Base-by-base conservation (phyloP, 2,329 filamentous ascomycete species). In the Sordariomycetes sp. region DNA sequence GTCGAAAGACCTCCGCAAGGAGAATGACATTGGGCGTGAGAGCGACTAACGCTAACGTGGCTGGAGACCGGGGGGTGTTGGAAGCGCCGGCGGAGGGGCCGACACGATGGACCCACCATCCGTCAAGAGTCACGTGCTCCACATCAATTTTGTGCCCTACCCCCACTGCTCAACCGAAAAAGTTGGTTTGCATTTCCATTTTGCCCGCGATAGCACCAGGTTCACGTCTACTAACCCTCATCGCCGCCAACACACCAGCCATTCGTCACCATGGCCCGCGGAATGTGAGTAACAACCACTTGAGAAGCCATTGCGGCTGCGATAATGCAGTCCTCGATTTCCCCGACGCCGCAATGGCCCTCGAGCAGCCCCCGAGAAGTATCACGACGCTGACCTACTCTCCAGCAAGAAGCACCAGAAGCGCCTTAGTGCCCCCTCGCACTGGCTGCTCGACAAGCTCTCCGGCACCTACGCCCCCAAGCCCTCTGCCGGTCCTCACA, bases 391-490 rank as follows among this genome's bases (percentile, higher is more conserved):
- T 30, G 2, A 26, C 20, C 20, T 32, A 6, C 15, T 14, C 17
- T 34, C 17, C 61, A 88, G 83, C 71, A 93, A 92, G 80, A 95
- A 95, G 84, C 92, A 98, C 75, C 90, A 96, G 73, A 96, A 98
- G 88, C 88, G 92, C 78, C 79, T 96, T 65, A 92, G 85, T 72
- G 92, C 92, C 66, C 92, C 92, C 64, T 93, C 85, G 67, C 92
- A 96, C 83, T 98, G 92, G 92, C 86, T 98, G 65, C 78, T 98
- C 68, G 92, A 98, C 86, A 98, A 98, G 73, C 79, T 98, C 64
- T 94, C 87, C 68, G 92, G 92, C 64, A 74, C 77, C 70, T 90
- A 84, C 61, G 80, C 77, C 53, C 79, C 79, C 56, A 63, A 63
- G 58, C 73, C 79, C 48, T 79, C 77, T 47, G 61, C 77, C 55